Evolutionary conservation across 225 moss, liverwort and hornwort genomes (phyloP), one percentile per base, ranked within the genome.

Genomic region (Climacium dendroides): DNA sequence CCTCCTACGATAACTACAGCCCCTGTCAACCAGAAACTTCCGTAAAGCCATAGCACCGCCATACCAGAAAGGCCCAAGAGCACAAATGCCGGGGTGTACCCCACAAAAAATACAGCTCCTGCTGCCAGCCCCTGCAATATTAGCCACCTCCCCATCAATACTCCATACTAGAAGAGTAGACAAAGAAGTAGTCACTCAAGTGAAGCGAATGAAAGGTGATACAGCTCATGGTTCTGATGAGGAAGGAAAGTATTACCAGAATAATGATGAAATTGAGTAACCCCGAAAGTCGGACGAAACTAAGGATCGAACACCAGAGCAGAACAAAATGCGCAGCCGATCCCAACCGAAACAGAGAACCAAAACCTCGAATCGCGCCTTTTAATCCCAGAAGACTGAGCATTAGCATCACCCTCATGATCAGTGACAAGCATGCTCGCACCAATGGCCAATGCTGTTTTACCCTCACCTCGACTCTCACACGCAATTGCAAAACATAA

Each of bases 1-100:
- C 98, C 98, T 94, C 96, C 98, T 86, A 90, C 78, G 63, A 98
- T 57, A 65, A 97, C 83, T 74, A 96, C 83, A 74, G 94, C 94
- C 86, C 92, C 96, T 76, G 98, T 97, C 89, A 87, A 87, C 98
- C 98, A 98, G 86, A 98, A 98, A 90, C 96, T 96, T 87, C 98
- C 98, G 87, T 96, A 95, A 73, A 96, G 87, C 96, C 96, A 98
- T 53, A 97, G 94, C 89, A 96, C 96, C 79, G 87, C 90, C 69
- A 88, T 84, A 52, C 94, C 93, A 64, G 87, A 97, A 63, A 98
- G 90, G 58, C 87, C 94, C 83, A 95, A 86, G 64, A 98, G 47
- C 55, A 89, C 96, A 84, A 96, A 90, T 79, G 96, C 94, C 74
- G 94, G 91, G 52, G 93, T 93, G 79, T 94, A 98, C 69, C 97